Percentiles rank a stretch among this genome's conserved stretches.
Evolutionary conservation across 768 basidiomycete genomes (phyloP).

Genomic region (Collybia mongolica): DNA sequence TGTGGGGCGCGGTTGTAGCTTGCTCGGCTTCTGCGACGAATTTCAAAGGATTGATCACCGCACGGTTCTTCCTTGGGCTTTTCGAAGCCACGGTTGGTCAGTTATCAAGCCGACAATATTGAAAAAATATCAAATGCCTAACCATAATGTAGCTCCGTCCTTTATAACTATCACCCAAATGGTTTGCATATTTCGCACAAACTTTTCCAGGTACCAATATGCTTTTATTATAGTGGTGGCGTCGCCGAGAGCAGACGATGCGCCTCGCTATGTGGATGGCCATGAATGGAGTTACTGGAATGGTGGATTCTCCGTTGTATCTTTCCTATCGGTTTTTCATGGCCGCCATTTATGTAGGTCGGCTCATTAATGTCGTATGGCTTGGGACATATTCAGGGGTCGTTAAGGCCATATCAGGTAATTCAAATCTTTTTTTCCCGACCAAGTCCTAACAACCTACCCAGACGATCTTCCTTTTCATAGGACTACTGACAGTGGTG

Average conservation of each 20-base stretch:
- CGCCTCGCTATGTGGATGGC: conserved; percentile 41
- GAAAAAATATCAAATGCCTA: too few relatives aligned
- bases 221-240: conserved; percentile 36
- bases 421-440: conserved; percentile 13
- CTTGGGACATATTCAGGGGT: conserved; percentile 35
- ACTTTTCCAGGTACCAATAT: too few relatives aligned
- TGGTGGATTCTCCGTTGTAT: conserved; percentile 20
- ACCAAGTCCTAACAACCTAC: neutral
- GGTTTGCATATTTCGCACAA: conserved; percentile 12
- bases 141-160: conserved; percentile 31
- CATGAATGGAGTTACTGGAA: conserved; percentile 39
- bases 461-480: conserved; percentile 45
- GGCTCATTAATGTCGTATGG: conserved; percentile 44
- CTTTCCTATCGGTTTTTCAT: neutral
- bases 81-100: conserved; percentile 46
- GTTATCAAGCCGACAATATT: neutral
- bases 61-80: conserved; percentile 42
- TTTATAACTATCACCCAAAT: conserved; percentile 50
- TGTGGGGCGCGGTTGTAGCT: conserved; percentile 41
- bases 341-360: conserved; percentile 17
- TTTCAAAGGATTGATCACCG: conserved; percentile 38
- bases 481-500: conserved; percentile 38
- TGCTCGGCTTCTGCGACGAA: conserved; percentile 35
- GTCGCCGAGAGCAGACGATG: conserved; percentile 44
- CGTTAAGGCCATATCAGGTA: conserved; percentile 39